Percentiles rank a stretch among this genome's conserved stretches.
Conservation (phyloP, 305 asterid species). For the Fraxinus platypoda region DNA sequence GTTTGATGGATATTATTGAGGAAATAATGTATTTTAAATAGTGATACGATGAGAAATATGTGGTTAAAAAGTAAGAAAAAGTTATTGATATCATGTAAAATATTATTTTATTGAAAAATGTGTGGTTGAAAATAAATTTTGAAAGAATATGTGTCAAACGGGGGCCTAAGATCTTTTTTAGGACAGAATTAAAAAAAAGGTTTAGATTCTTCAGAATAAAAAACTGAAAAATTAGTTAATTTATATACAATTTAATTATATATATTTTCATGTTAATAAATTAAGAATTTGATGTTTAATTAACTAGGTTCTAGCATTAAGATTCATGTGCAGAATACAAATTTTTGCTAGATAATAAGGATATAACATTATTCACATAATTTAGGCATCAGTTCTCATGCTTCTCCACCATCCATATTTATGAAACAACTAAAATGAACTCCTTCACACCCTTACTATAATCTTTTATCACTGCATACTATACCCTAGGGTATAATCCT, state of each 20-base stretch:
- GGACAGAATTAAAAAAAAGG: no score
- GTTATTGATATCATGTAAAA: no score
- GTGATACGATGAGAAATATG: no score
- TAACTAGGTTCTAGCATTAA: background rate
- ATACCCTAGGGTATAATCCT: slow-evolving; percentile 42
- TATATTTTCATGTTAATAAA: background rate
- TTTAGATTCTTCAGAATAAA: no score
- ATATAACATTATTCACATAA: background rate
- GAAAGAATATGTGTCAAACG: no score
- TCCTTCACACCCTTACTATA: background rate
- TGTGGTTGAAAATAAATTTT: no score
- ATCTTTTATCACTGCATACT: slow-evolving; percentile 26
- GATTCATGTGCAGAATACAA: background rate
- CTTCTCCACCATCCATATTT: background rate
- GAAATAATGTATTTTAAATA: no score
- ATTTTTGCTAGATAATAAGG: background rate
- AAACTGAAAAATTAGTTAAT: no score
- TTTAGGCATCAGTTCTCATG: background rate
- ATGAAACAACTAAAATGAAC: background rate
- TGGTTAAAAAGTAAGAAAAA: no score
- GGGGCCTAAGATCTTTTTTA: no score
- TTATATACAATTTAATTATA: background rate
- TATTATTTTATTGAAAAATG: no score
- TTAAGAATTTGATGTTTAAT: background rate
- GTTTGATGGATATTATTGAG: no score